These are phyloP conservation scores for Arctostaphylos glauca DNA, from an alignment of 148 eudicot genomes.

Conservation along the genomic window DNA sequence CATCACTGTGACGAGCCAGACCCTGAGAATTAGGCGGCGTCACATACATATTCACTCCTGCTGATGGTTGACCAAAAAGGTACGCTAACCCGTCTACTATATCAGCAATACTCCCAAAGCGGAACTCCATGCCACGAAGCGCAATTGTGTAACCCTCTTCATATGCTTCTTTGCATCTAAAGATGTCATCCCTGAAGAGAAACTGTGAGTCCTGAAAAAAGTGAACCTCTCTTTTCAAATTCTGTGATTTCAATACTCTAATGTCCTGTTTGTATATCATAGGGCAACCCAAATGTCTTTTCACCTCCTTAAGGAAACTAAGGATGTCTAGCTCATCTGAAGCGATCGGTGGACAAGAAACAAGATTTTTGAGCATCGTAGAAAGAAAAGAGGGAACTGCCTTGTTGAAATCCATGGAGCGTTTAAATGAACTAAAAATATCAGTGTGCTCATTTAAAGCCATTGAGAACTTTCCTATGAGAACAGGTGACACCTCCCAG, in stretches of 20 bases:
- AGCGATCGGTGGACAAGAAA: constrained; percentile 68
- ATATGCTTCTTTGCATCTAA: constrained; percentile 67
- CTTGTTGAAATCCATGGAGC: constrained; percentile 32
- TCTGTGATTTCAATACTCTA: constrained; percentile 60
- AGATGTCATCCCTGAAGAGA: constrained; percentile 48
- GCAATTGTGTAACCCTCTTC: constrained; percentile 70
- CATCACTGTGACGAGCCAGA: constrained; percentile 80
- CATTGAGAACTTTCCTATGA: constrained; percentile 31
- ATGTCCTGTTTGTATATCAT: constrained; percentile 75
- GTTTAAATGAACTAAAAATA: constrained; percentile 44
- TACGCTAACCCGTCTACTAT: constrained; percentile 54
- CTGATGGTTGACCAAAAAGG: constrained; percentile 84
- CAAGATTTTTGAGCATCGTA: constrained; percentile 41
- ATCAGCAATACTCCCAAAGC: constrained; percentile 46
- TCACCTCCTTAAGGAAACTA: constrained; percentile 47
- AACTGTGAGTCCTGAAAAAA: constrained; percentile 45
- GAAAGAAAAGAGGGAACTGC: constrained; percentile 38
- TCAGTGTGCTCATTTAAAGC: constrained; percentile 24
- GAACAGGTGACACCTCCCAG: constrained; percentile 76
- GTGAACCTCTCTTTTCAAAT: constrained; percentile 47
- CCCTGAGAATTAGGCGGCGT: constrained; percentile 91
- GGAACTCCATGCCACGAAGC: constrained; percentile 83
- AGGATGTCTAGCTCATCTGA: constrained; percentile 60
- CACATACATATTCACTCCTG: constrained; percentile 77
- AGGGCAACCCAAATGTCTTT: constrained; percentile 51